Evolutionary conservation across 2,329 filamentous ascomycete species (phyloP), one percentile per base, ranked within the genome.

Genomic region (Intubia oerlemansii): DNA sequence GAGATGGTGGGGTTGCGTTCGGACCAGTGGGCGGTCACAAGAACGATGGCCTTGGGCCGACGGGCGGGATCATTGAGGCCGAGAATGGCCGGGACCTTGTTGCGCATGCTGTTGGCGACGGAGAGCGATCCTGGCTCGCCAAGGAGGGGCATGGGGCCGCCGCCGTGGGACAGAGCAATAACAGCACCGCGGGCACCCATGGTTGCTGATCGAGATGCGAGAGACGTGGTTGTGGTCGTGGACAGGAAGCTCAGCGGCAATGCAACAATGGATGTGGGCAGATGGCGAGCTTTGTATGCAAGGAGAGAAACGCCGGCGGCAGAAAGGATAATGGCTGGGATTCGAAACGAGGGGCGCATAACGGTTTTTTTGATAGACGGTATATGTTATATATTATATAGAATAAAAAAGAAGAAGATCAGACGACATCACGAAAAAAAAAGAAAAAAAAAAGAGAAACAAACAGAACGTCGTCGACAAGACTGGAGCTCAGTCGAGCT

Each of bases 1-100:
- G 59, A 63, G 33, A 72, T 57, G 24, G 52, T 56, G 2, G 64
- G 63, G 7, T 44, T 44, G 10, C 36, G 26, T 3, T 57, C 56
- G 3, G 53, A 54, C 65, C 64, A 69, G 46, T 69, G 64, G 4
- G 65, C 64, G 0, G 65, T 69, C 10, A 69, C 52, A 18, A 69
- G 46, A 8, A 67, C 48, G 25, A 69, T 65, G 15, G 59, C 64
- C 19, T 29, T 22, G 5, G 38, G 39, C 13, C 36, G 32, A 8
- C 50, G 49, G 0, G 55, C 58, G 2, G 57, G 42, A 0, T 62
- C 63, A 22, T 55, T 52, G 3, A 72, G 53, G 36, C 55, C 52
- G 26, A 72, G 55, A 28, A 71, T 53, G 39, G 57, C 47, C 28
- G 66, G 66, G 6, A 70, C 56, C 8, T 54, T 52, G 5, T 52